A percentile compares a stretch with the other conserved stretches of the same genome.
Conservation (phyloP, 2,329 filamentous ascomycete species). For the Ophiocordyceps camponoti-saundersi region DNA sequence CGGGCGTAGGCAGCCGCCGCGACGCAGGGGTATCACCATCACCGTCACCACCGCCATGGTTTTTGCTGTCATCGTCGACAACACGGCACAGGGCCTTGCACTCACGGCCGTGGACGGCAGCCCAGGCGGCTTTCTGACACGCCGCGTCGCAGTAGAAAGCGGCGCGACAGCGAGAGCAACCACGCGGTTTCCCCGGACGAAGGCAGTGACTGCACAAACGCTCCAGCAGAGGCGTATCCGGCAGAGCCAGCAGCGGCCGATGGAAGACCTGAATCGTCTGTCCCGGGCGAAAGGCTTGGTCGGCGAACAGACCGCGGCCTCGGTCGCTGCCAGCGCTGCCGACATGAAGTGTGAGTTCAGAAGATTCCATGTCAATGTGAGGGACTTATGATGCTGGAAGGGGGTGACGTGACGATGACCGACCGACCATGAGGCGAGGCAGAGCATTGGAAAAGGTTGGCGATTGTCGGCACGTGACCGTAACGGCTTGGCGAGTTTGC, state of each 20-base stretch:
- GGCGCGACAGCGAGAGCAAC: constrained; percentile 36
- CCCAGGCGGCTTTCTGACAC: constrained; percentile 41
- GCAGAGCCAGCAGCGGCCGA: constrained; percentile 25
- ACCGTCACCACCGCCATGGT: constrained; percentile 7
- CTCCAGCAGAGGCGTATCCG: constrained; percentile 22
- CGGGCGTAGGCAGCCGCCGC: constrained; percentile 30
- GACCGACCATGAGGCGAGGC: neutral
- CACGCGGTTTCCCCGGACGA: constrained; percentile 9
- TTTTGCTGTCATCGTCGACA: no score
- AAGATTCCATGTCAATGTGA: neutral
- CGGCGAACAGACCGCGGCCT: constrained; percentile 29
- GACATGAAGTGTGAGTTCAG: constrained; percentile 8
- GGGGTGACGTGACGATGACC: neutral
- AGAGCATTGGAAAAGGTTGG: neutral
- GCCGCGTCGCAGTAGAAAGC: constrained; percentile 34
- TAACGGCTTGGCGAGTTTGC: neutral
- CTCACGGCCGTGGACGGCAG: constrained; percentile 32
- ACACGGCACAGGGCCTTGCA: constrained; percentile 24
- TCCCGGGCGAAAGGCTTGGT: constrained; percentile 24
- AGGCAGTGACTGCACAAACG: constrained; percentile 34
- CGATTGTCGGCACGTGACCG: neutral
- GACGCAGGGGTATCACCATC: constrained; percentile 5
- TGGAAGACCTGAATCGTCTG: constrained; percentile 26
- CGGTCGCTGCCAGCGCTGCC: constrained; percentile 12
- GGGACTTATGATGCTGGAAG: neutral